Conservation (phyloP, 1,284 basidiomycete genomes). For the Ustilago shanxiensis region DNA sequence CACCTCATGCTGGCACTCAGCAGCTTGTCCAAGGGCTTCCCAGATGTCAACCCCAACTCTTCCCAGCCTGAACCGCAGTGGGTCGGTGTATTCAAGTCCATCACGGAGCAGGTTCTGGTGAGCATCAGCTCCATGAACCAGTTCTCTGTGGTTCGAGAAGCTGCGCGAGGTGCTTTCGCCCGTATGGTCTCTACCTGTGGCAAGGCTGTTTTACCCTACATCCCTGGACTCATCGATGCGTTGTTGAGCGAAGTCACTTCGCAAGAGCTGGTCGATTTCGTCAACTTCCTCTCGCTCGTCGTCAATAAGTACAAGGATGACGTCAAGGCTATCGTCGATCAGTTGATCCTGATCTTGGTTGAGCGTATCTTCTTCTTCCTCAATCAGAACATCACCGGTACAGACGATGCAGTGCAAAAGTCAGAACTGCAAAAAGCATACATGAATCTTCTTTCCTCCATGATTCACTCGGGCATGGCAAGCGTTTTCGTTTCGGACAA, state of each 20-base stretch:
- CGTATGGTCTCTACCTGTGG: slow-evolving; percentile 91
- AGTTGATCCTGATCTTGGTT: slow-evolving; percentile 87
- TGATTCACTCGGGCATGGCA: slow-evolving; percentile 82
- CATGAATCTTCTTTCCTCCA: slow-evolving; percentile 83
- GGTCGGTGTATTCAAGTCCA: slow-evolving; percentile 84
- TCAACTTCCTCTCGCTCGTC: slow-evolving; percentile 91
- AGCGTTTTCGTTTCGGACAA: slow-evolving; percentile 87
- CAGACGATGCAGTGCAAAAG: slow-evolving; percentile 87
- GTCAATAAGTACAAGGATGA: slow-evolving; percentile 92
- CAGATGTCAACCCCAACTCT: slow-evolving; percentile 71
- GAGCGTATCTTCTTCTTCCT: slow-evolving; percentile 85
- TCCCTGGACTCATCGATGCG: slow-evolving; percentile 87
- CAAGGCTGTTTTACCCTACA: slow-evolving; percentile 79
- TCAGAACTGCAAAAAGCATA: slow-evolving; percentile 91
- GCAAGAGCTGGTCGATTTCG: slow-evolving; percentile 91
- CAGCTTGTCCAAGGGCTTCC: slow-evolving; percentile 96
- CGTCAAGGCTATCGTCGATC: slow-evolving; percentile 87
- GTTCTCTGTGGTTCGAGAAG: slow-evolving; percentile 89
- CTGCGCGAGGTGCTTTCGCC: slow-evolving; percentile 85
- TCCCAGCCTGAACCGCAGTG: slow-evolving; percentile 79
- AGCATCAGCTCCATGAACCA: slow-evolving; percentile 89
- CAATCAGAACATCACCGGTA: slow-evolving; percentile 85
- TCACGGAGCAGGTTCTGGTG: slow-evolving; percentile 89
- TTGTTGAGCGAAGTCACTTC: slow-evolving; percentile 91
- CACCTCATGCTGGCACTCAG: slow-evolving; percentile 95